Evolutionary conservation across 2,329 filamentous ascomycete species (phyloP), one percentile per base, ranked within the genome.

Genomic region (Neophaeococcomyces aloes): DNA sequence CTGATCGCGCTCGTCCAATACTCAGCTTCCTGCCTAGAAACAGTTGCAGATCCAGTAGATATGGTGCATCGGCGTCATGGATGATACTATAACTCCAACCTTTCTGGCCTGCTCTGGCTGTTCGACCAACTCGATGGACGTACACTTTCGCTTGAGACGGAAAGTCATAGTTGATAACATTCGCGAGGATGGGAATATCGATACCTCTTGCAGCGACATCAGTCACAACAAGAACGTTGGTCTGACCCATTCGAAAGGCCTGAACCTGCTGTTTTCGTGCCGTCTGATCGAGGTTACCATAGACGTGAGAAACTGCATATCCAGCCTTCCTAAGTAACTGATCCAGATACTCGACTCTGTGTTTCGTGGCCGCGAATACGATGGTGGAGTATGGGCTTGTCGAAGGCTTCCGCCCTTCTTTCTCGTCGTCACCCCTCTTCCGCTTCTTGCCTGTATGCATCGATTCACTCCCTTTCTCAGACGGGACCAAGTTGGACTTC

Each of bases 131-230:
- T 60, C 91, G 81, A 64, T 98, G 91, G 21, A 98, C 83, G 57
- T 93, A 98, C 32, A 98, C 80, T 65, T 98, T 98, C 15, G 91
- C 86, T 57, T 96, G 91, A 1, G 89, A 84, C 2, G 91, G 89
- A 52, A 98, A 98, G 59, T 96, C 89, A 64, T 94, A 98, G 69
- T 98, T 96, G 69, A 98, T 89, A 47, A 98, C 91, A 60, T 98
- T 96, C 45, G 86, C 88, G 29, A 98, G 73, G 36, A 95, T 76
- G 0, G 91, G 91, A 53, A 98, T 94, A 77, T 98, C 91, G 49
- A 98, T 93, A 78, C 91, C 89, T 71, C 91, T 77, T 17, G 91
- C 91, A 11, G 91, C 91, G 42, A 98, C 87, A 61, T 98, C 91
- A 1, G 91, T 98, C 34, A 96, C 89, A 2, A 98, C 88, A 7